A percentile compares a stretch with the other conserved stretches of the same genome.
Evolutionary conservation across 2,329 filamentous ascomycete species (phyloP).

Genomic region (Lecanosticta acicola): DNA sequence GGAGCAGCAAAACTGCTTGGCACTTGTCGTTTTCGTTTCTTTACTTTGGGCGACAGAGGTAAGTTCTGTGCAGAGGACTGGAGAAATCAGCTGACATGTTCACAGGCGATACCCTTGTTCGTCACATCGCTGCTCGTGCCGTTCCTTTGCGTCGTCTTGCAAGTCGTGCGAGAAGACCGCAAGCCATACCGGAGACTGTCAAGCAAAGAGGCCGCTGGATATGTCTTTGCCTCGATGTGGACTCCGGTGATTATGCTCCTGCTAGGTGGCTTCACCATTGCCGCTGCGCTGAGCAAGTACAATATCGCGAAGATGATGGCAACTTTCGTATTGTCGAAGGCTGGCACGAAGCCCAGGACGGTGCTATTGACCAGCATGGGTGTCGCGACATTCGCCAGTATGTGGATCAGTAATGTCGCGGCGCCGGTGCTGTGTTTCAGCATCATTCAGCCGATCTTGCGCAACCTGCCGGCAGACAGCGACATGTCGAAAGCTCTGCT

Average conservation of each 20-base stretch:
- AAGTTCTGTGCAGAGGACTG: slow-evolving; percentile 13
- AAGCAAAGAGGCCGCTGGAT: slow-evolving; percentile 74
- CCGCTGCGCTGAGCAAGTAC: slow-evolving; percentile 91
- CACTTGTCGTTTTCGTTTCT: slow-evolving; percentile 88
- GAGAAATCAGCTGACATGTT: slow-evolving; percentile 17
- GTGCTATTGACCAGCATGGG: slow-evolving; percentile 98
- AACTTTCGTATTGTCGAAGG: slow-evolving; percentile 92
- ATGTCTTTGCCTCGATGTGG: slow-evolving; percentile 96
- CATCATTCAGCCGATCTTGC: slow-evolving; percentile 94
- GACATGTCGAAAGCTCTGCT: slow-evolving; percentile 93
- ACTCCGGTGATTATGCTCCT: slow-evolving; percentile 98
- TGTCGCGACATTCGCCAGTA: slow-evolving; percentile 92
- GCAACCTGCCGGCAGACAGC: slow-evolving; percentile 83
- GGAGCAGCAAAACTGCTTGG: slow-evolving; percentile 94
- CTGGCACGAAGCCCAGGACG: slow-evolving; percentile 80
- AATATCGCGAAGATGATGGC: slow-evolving; percentile 97
- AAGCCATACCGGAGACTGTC: slow-evolving; percentile 64
- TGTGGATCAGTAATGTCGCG: slow-evolving; percentile 98
- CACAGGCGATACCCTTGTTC: slow-evolving; percentile 85
- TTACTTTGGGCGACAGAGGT: slow-evolving; percentile 95
- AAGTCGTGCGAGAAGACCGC: slow-evolving; percentile 73
- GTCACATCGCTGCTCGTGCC: slow-evolving; percentile 92
- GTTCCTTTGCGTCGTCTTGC: slow-evolving; percentile 81
- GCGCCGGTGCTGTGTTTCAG: slow-evolving; percentile 95
- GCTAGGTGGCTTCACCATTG: slow-evolving; percentile 91